phyloP scores from a whole-genome alignment of 2,329 filamentous ascomycete genomes.

The Penicillium polonicum region DNA sequence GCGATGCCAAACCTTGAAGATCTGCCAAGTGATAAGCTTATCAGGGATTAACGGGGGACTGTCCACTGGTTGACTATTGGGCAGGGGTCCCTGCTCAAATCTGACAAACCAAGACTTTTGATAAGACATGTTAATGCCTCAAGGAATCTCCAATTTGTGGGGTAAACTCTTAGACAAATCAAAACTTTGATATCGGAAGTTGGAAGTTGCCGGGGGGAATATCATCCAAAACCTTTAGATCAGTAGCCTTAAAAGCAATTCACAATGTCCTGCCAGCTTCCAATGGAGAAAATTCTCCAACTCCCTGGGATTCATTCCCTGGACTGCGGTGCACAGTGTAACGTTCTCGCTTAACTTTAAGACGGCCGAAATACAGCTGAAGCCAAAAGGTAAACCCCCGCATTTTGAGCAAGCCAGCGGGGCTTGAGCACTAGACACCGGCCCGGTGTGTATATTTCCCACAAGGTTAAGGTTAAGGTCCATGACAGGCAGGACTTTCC shows the following conservation, averaged over 20 bases:
- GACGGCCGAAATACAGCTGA: background rate
- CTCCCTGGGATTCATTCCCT: background rate
- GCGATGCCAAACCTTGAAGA: slow-evolving; percentile 11
- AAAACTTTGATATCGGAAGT: background rate
- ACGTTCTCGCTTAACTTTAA: background rate
- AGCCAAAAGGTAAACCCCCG: background rate
- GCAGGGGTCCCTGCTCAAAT: background rate
- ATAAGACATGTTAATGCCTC: background rate
- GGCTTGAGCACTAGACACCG: background rate
- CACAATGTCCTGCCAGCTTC: background rate
- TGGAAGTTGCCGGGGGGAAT: background rate
- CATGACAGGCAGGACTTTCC: background rate
- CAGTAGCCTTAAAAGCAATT: background rate
- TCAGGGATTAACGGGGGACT: background rate
- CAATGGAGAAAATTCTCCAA: background rate
- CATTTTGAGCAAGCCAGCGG: background rate
- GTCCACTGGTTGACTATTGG: background rate
- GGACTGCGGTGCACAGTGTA: background rate
- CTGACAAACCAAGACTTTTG: background rate
- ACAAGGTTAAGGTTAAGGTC: background rate
- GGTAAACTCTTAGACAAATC: background rate
- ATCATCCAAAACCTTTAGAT: background rate
- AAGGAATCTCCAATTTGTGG: background rate
- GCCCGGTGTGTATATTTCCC: background rate
- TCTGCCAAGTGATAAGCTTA: slow-evolving; percentile 22